A percentile compares a stretch with the other conserved stretches of the same genome.
phyloP scores from a whole-genome alignment of 2,329 filamentous ascomycete species.

The Diaporthe ampelina region DNA sequence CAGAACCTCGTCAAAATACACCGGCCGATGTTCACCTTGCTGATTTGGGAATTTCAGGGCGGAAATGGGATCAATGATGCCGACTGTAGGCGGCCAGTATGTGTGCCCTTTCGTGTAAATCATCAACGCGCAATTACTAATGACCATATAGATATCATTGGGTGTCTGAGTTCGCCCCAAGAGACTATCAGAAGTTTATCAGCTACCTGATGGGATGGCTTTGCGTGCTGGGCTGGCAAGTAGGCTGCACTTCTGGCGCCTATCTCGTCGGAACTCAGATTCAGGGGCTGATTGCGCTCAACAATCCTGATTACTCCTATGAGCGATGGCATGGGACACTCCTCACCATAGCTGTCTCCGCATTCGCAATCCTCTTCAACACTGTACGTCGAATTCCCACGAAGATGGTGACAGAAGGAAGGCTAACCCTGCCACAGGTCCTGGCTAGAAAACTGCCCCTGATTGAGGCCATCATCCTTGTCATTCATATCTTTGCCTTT shows the following conservation, averaged over 20 bases:
- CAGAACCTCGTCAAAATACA: no score
- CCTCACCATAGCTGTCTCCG: slow-evolving; percentile 57
- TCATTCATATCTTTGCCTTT: slow-evolving; percentile 60
- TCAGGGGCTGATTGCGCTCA: slow-evolving; percentile 58
- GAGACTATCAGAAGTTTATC: slow-evolving; percentile 63
- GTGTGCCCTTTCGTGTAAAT: background rate
- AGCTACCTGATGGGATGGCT: slow-evolving; percentile 67
- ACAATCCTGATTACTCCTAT: slow-evolving; percentile 51
- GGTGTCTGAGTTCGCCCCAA: slow-evolving; percentile 68
- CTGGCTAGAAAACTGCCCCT: slow-evolving; percentile 56
- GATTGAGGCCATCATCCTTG: slow-evolving; percentile 58
- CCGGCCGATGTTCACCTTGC: no score
- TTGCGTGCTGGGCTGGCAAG: slow-evolving; percentile 61
- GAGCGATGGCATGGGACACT: slow-evolving; percentile 60
- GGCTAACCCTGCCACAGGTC: slow-evolving; percentile 32
- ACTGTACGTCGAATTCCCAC: slow-evolving; percentile 46
- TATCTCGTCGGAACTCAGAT: slow-evolving; percentile 61
- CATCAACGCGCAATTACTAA: slow-evolving; percentile 56
- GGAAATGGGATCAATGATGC: slow-evolving; percentile 35
- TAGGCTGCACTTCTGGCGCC: slow-evolving; percentile 54
- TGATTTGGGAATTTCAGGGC: background rate
- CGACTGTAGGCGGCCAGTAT: background rate
- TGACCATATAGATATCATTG: slow-evolving; percentile 71
- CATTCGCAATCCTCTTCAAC: slow-evolving; percentile 59
- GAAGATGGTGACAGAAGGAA: no score